Conservation (phyloP, 768 basidiomycete species). For the Tulasnella sp. region DNA sequence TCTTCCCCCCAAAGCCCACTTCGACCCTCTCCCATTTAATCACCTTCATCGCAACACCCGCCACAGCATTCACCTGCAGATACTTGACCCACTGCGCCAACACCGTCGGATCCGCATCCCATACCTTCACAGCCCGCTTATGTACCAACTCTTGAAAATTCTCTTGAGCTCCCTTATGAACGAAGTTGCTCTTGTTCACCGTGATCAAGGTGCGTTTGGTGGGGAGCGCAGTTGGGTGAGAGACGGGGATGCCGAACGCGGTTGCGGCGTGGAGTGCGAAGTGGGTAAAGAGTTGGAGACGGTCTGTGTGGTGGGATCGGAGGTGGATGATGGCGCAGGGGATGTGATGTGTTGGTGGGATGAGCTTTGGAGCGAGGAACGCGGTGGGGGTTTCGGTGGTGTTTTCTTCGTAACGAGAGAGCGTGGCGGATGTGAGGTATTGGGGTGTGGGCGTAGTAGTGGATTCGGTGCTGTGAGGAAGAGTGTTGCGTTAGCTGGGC, state of each 20-base stretch:
- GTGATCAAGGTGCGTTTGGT: conserved; percentile 75
- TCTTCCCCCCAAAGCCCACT: conserved; percentile 39
- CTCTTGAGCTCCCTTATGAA: conserved; percentile 89
- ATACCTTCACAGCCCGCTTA: conserved; percentile 81
- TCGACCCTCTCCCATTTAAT: conserved; percentile 64
- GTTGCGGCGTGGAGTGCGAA: conserved; percentile 77
- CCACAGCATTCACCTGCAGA: conserved; percentile 59
- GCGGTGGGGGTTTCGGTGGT: neutral
- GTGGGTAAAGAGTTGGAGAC: conserved; percentile 70
- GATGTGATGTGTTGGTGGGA: conserved; percentile 39
- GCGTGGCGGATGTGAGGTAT: no score
- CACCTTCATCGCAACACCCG: conserved; percentile 80
- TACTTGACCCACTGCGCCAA: conserved; percentile 76
- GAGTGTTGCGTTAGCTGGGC: no score
- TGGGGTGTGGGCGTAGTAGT: no score
- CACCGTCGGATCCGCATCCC: conserved; percentile 71
- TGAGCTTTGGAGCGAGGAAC: conserved; percentile 4
- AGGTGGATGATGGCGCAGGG: conserved; percentile 79
- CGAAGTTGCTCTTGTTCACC: conserved; percentile 75
- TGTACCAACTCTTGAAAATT: conserved; percentile 84
- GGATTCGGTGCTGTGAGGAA: no score
- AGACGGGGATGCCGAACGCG: conserved; percentile 72
- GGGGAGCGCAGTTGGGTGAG: conserved; percentile 54
- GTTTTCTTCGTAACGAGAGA: no score
- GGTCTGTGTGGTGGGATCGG: conserved; percentile 56